Evolutionary conservation across 1,139 yeast species (phyloP).

Genomic region (Trichomonascaceae sp.): DNA sequence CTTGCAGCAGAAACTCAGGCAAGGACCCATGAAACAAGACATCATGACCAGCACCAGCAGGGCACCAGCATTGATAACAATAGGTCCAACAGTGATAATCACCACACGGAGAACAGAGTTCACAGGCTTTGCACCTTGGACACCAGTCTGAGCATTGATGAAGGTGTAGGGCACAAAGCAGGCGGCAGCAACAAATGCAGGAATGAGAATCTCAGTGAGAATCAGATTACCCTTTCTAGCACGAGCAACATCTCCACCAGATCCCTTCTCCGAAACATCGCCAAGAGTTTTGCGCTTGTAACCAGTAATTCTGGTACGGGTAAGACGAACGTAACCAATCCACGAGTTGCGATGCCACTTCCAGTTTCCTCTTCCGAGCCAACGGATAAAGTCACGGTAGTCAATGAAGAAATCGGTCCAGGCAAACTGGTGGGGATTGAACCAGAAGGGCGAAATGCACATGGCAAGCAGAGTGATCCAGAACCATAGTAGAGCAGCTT

Average conservation of each 20-base stretch:
- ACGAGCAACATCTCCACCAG: constrained; percentile 93
- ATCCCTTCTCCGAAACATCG: constrained; percentile 81
- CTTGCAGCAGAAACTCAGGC: constrained; percentile 91
- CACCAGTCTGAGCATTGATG: constrained; percentile 97
- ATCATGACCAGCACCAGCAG: constrained; percentile 50
- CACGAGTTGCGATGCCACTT: constrained; percentile 99
- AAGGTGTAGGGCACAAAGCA: constrained; percentile 84
- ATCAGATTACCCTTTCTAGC: constrained; percentile 83
- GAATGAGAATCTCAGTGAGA: constrained; percentile 79
- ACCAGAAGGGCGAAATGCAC: constrained; percentile 85
- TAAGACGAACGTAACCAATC: constrained; percentile 93
- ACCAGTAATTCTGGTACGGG: constrained; percentile 96
- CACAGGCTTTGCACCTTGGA: constrained; percentile 41
- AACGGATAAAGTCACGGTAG: constrained; percentile 94
- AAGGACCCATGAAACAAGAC: constrained; percentile 96
- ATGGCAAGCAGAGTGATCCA: constrained; percentile 91
- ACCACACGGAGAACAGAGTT: constrained; percentile 78
- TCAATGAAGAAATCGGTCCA: constrained; percentile 99
- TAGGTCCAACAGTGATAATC: constrained; percentile 85
- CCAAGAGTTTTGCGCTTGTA: constrained; percentile 84
- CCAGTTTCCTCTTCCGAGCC: constrained; percentile 98
- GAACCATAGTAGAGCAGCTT: constrained; percentile 94
- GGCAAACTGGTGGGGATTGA: constrained; percentile 98
- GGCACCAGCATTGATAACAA: constrained; percentile 74
- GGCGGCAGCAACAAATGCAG: constrained; percentile 77